Evolutionary conservation across 2,329 filamentous ascomycete genomes (phyloP).

Genomic region (Trichoderma sp.): DNA sequence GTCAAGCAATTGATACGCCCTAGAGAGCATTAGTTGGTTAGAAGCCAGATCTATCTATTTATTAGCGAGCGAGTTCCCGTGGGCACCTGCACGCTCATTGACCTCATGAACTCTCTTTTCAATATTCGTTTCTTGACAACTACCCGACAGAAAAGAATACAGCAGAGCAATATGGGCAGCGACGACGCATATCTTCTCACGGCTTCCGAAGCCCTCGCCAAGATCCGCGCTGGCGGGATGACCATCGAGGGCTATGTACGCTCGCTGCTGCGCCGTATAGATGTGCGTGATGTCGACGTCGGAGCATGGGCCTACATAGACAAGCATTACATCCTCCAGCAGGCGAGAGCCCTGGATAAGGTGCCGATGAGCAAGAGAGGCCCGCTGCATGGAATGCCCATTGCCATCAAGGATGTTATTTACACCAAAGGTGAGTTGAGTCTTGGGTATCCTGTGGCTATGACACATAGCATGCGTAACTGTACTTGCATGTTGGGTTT

Average conservation of each 20-base stretch:
- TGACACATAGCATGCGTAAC: not conserved
- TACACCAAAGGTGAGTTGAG: slow-evolving; percentile 53
- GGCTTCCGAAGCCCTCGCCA: slow-evolving; percentile 26
- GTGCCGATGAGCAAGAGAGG: slow-evolving; percentile 54
- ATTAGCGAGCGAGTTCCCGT: slow-evolving; percentile 12
- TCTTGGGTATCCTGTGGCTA: not conserved
- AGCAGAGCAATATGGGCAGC: slow-evolving; percentile 17
- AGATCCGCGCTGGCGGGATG: slow-evolving; percentile 27
- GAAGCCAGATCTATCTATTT: not conserved
- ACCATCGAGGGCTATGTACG: slow-evolving; percentile 55
- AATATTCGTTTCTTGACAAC: slow-evolving; percentile 3
- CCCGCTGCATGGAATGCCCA: slow-evolving; percentile 59
- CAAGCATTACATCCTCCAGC: slow-evolving; percentile 50
- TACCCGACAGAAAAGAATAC: not conserved
- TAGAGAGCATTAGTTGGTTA: not conserved
- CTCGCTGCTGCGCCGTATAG: slow-evolving; percentile 52
- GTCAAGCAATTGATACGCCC: not conserved
- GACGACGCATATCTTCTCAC: slow-evolving; percentile 29
- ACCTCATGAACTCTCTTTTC: slow-evolving; percentile 16
- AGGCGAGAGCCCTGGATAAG: slow-evolving; percentile 55
- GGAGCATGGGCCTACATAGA: slow-evolving; percentile 57
- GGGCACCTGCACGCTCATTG: slow-evolving; percentile 4
- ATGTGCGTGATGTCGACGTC: slow-evolving; percentile 49
- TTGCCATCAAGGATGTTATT: slow-evolving; percentile 66
- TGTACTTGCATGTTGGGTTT: not conserved